Percentiles rank a stretch among this genome's conserved stretches.
phyloP scores from a whole-genome alignment of 768 basidiomycete genomes.

The Punctularia strigosozonata region DNA sequence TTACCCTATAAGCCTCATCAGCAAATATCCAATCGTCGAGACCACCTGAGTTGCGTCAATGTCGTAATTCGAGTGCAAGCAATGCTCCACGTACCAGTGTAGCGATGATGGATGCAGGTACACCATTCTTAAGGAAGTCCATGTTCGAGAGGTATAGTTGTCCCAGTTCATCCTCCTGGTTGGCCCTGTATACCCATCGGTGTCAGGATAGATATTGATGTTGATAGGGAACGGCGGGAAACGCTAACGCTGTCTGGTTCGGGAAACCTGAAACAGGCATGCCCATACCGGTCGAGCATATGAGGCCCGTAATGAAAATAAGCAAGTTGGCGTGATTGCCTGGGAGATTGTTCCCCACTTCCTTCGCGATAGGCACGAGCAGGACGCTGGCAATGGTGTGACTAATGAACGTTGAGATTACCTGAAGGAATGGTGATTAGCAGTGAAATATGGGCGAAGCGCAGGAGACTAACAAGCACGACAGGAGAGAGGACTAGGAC shows the following conservation, averaged over 20 bases:
- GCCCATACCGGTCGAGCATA: slow-evolving; percentile 95
- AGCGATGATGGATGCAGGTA: slow-evolving; percentile 89
- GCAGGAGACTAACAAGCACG: slow-evolving; percentile 16
- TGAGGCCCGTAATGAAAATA: slow-evolving; percentile 86
- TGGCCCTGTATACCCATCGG: slow-evolving; percentile 40
- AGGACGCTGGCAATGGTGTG: slow-evolving; percentile 95
- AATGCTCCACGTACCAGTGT: slow-evolving; percentile 44
- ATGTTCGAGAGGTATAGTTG: slow-evolving; percentile 73
- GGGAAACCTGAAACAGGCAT: slow-evolving; percentile 99
- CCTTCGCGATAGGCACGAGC: slow-evolving; percentile 90
- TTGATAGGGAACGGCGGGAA: background rate
- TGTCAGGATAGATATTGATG: background rate
- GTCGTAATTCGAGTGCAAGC: slow-evolving; percentile 3
- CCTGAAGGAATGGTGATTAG: slow-evolving; percentile 21
- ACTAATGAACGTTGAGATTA: slow-evolving; percentile 92
- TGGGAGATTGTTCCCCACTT: slow-evolving; percentile 70
- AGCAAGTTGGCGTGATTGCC: slow-evolving; percentile 68
- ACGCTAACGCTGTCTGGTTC: slow-evolving; percentile 86
- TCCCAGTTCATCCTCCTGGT: slow-evolving; percentile 91
- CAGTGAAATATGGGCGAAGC: background rate
- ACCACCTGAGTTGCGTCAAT: slow-evolving; percentile 44
- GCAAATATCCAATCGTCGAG: slow-evolving; percentile 69
- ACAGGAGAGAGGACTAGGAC: slow-evolving; percentile 42
- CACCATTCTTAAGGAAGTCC: slow-evolving; percentile 89
- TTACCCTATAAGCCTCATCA: slow-evolving; percentile 66